Percentiles rank a stretch among this genome's conserved stretches.
These are phyloP conservation scores for Heracleum sosnowskyi DNA, from an alignment of 129 eudicot genomes.

Conservation along the genomic window DNA sequence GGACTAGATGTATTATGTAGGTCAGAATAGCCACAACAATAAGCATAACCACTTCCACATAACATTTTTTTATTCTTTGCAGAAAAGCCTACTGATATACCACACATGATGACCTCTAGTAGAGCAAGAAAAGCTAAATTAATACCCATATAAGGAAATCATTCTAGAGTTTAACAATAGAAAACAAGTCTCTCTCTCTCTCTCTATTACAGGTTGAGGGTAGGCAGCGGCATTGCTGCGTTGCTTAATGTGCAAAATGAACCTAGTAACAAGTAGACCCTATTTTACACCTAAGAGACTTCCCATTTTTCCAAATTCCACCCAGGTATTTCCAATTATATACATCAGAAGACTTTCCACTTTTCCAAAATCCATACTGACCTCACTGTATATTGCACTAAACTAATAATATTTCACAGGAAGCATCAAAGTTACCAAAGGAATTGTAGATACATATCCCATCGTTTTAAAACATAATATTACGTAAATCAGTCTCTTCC, in stretches of 20 bases:
- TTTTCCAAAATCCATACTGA: background rate
- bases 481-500: background rate
- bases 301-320: background rate
- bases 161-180: background rate
- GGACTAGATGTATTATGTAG: background rate
- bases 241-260: background rate
- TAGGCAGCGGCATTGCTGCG: background rate
- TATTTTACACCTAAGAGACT: background rate
- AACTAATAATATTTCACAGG: background rate
- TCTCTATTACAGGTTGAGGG: background rate
- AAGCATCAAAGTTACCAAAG: background rate
- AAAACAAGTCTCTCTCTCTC: background rate
- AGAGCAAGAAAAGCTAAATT: background rate
- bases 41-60: background rate
- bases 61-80: background rate
- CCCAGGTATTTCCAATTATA: background rate
- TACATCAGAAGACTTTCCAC: background rate
- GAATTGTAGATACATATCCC: background rate
- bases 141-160: background rate
- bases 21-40: background rate
- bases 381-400: background rate
- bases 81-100: background rate
- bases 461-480: background rate
- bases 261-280: background rate
- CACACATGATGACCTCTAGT: background rate